Percentiles rank a stretch among this genome's conserved stretches.
Conservation (phyloP, 2,329 filamentous ascomycete species). For the Penicillium sumatraense region DNA sequence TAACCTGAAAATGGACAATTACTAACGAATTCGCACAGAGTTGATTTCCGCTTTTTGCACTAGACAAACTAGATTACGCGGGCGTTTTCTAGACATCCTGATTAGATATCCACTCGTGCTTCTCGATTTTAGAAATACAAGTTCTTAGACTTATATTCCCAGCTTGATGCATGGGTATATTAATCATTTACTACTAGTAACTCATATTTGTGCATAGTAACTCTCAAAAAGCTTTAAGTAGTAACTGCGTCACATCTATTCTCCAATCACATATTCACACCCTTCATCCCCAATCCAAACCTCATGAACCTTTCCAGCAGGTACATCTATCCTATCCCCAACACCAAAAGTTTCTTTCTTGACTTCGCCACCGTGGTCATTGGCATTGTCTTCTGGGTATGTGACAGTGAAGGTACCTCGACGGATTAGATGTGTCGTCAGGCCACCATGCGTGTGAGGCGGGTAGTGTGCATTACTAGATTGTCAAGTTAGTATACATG, state of each 20-base stretch:
- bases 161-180: neutral
- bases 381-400: conserved; percentile 57
- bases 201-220: too few species aligned
- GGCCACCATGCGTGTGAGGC: conserved; percentile 59
- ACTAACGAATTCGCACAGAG: conserved; percentile 25
- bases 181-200: too few species aligned
- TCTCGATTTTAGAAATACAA: neutral
- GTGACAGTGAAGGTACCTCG: conserved; percentile 61
- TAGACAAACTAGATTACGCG: conserved; percentile 18
- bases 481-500: neutral
- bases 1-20: neutral
- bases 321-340: conserved; percentile 62
- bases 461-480: conserved; percentile 62
- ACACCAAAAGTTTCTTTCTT: conserved; percentile 60
- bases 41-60: conserved; percentile 45
- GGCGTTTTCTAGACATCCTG: conserved; percentile 4
- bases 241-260: conserved; percentile 42
- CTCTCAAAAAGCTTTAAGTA: neutral
- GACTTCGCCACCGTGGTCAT: conserved; percentile 28
- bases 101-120: neutral
- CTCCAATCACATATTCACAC: conserved; percentile 66
- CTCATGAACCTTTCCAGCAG: conserved; percentile 60
- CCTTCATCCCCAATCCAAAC: conserved; percentile 65
- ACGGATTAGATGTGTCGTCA: conserved; percentile 65
- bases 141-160: neutral